Conservation (phyloP, 176 grass and related monocot species). For the Puccinellia tenuiflora region DNA sequence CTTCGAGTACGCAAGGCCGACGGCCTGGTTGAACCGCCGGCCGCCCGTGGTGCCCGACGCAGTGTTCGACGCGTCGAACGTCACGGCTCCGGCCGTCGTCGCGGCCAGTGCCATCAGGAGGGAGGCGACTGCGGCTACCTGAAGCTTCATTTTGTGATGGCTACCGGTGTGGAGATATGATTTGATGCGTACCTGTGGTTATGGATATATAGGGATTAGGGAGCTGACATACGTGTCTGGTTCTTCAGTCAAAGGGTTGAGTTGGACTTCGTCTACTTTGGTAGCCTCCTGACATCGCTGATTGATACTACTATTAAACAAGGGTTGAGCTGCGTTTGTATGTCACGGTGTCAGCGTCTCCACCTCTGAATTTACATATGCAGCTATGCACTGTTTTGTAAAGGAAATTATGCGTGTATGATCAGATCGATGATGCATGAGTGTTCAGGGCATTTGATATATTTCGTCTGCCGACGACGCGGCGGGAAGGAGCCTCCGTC, state of each 20-base stretch:
- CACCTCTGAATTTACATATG: not conserved
- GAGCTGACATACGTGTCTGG: not conserved
- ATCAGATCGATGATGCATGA: too few species aligned
- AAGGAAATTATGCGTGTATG: not conserved
- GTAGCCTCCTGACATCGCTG: too few species aligned
- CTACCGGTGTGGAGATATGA: not conserved
- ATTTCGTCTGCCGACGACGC: too few species aligned
- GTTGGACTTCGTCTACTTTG: not conserved
- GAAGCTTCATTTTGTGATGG: not conserved
- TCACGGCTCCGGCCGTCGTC: conserved; percentile 22
- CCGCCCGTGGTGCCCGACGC: conserved; percentile 47
- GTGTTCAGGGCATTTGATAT: too few species aligned
- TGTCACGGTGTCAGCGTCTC: too few species aligned
- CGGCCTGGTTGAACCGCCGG: conserved; percentile 43
- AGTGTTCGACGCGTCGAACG: conserved; percentile 56
- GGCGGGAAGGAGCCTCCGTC: too few species aligned
- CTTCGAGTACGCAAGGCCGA: conserved; percentile 54
- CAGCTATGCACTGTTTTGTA: not conserved
- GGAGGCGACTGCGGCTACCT: not conserved
- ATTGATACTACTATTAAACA: too few species aligned
- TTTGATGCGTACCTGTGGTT: not conserved
- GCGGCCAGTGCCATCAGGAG: conserved; percentile 18
- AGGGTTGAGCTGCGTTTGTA: too few species aligned
- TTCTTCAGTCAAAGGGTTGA: not conserved
- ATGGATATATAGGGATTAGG: not conserved